Evolutionary conservation across 2,329 filamentous ascomycete genomes (phyloP).

Genomic region (Simplicillium sp.): DNA sequence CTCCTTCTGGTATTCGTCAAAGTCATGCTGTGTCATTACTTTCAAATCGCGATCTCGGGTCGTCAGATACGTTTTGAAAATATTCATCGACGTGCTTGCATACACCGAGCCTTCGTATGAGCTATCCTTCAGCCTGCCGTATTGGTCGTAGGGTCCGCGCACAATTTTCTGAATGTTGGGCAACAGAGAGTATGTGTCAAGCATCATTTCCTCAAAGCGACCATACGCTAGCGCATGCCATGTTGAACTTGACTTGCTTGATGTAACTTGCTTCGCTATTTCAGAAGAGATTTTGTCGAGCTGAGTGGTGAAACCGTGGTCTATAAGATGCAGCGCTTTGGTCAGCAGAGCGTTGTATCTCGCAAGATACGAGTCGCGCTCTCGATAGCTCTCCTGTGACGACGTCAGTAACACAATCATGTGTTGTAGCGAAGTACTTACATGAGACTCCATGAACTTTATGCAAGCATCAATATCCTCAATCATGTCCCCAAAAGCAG

Average conservation of each 20-base stretch:
- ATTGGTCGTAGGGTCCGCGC: constrained; percentile 40
- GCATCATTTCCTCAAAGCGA: constrained; percentile 48
- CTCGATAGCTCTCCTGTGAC: constrained; percentile 67
- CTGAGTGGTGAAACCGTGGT: constrained; percentile 43
- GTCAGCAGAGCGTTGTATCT: constrained; percentile 75
- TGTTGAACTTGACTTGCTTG: constrained; percentile 49
- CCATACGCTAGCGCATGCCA: constrained; percentile 51
- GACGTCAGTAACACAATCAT: constrained; percentile 7
- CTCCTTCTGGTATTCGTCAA: constrained; percentile 45
- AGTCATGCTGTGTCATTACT: constrained; percentile 41
- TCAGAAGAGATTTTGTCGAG: constrained; percentile 44
- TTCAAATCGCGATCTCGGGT: constrained; percentile 45
- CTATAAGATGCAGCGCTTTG: constrained; percentile 52
- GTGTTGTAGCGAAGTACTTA: constrained; percentile 28
- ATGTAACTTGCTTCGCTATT: constrained; percentile 42
- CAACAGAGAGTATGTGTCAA: constrained; percentile 45
- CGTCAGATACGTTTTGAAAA: constrained; percentile 43
- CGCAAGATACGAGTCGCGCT: constrained; percentile 79
- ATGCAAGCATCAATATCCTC: constrained; percentile 82
- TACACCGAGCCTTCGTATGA: constrained; percentile 41
- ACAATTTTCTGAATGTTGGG: constrained; percentile 46
- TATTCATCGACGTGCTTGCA: constrained; percentile 41
- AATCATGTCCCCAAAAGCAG: constrained; percentile 82
- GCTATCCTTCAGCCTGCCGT: constrained; percentile 33
- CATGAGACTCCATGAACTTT: constrained; percentile 82